These are phyloP conservation scores for Aspergillus pseudoterreus DNA, from an alignment of 2,329 filamentous ascomycete genomes.

Conservation along the genomic window DNA sequence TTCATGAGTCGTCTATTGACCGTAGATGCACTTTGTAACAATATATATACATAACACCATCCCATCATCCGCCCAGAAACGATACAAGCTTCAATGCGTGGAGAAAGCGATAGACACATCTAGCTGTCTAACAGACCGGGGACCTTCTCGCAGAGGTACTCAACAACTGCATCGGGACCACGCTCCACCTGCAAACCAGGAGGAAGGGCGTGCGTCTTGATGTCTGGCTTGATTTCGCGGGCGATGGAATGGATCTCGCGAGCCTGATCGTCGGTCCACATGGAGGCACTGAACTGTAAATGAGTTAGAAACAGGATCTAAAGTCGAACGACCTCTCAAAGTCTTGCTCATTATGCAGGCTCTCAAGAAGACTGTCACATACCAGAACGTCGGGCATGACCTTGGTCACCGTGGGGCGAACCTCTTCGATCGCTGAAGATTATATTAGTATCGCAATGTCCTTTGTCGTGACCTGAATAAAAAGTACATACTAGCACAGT, in stretches of 20 bases:
- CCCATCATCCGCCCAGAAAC: background rate
- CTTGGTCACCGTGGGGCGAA: constrained; percentile 51
- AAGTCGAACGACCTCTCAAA: constrained; percentile 35
- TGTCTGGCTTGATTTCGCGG: constrained; percentile 33
- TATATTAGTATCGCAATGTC: constrained; percentile 1
- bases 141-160: constrained; percentile 40
- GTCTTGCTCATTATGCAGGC: too few relatives aligned
- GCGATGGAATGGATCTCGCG: constrained; percentile 36
- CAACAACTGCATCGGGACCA: constrained; percentile 41
- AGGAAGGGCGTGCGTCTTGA: constrained; percentile 43
- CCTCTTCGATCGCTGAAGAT: constrained; percentile 48
- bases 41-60: background rate
- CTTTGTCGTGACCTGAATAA: background rate
- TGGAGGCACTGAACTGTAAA: constrained; percentile 58
- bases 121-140: constrained; percentile 34
- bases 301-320: constrained; percentile 5
- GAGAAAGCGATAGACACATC: background rate
- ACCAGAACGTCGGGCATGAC: constrained; percentile 55
- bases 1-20: background rate
- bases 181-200: constrained; percentile 40
- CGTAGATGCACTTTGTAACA: background rate
- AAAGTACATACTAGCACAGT: constrained; percentile 55
- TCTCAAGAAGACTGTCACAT: constrained; percentile 18
- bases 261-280: constrained; percentile 49
- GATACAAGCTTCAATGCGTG: background rate